Evolutionary conservation across 495 filamentous ascomycete genomes (phyloP), one percentile per base, ranked within the genome.

Genomic region (Podospora didyma): DNA sequence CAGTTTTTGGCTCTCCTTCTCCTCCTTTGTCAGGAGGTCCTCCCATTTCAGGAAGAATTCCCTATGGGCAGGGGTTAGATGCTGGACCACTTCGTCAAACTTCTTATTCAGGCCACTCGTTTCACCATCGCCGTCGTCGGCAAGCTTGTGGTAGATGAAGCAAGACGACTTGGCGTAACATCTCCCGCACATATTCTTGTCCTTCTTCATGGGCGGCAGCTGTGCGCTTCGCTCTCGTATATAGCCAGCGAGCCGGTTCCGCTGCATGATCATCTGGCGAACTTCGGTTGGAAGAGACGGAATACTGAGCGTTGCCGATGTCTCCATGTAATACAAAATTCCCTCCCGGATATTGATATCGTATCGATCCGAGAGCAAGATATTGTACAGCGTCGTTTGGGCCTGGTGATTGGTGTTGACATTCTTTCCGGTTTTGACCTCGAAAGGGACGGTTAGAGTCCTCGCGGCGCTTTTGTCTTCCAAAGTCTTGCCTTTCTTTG

Each of bases 21-120:
- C 94, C 70, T 98, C 94, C 67, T 94, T 96, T 1, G 92, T 96
- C 14, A 98, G 75, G 6, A 98, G 80, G 44, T 85, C 79, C 69
- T 98, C 93, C 94, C 94, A 98, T 66, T 93, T 96, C 41, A 86
- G 77, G 66, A 98, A 96, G 64, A 97, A 98, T 11, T 84, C 82
- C 53, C 80, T 79, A 68, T 96, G 90, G 2, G 72, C 66, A 1
- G 86, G 79, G 24, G 79, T 89, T 24, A 97, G 76, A 64, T 94
- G 87, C 51, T 80, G 71, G 41, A 92, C 89, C 3, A 87, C 74
- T 28, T 89, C 83, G 17, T 88, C 85, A 57, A 96, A 96, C 58
- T 87, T 84, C 1, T 87, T 79, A 55, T 84, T 83, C 46, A 91
- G 77, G 11, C 84, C 86, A 57, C 89, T 94, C 4, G 87, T 87